Base-by-base conservation (phyloP, 2,329 filamentous ascomycete genomes). In the Teratosphaeria gauchensis region DNA sequence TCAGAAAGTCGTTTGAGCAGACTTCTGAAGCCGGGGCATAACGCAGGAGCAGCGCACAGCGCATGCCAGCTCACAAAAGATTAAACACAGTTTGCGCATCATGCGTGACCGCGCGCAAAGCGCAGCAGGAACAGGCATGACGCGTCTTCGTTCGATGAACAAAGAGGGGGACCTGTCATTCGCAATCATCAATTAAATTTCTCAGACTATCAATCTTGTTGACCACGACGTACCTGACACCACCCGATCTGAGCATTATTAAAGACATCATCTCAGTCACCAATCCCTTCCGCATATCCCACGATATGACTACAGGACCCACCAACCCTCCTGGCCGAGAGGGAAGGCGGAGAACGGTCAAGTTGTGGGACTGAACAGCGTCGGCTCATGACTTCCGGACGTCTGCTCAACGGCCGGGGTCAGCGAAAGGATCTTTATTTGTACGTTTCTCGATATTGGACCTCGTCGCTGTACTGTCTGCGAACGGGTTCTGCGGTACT, bases 301-400 rank as follows among this genome's bases (percentile, higher is more conserved):
- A 60, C 65, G 63, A 64, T 38, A 63, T 71, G 71, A 76, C 75
- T 48, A 74, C 75, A 76, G 73, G 73, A 63, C 62, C 52, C 66
- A 12, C 56, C 38, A 31, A 31, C 19, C 64, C 63, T 72, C 72
- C 68, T 70, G 65, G 66, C 68, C 67, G 59, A 62, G 65, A 63
- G 64, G 46, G 60, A 68, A 65, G 73, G 54, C 28, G 51, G 14
- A 54, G 67, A 74, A 77, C 76, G 77, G 77, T 78, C 77, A 77
- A 67, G 62, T 65, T 54, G 67, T 61, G 61, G 62, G 65, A 69
- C 64, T 67, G 69, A 74, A 53, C 52, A 35, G 69, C 68, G 66
- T 65, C 62, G 62, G 64, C 63, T 66, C 66, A 70, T 68, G 71
- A 69, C 67, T 33, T 62, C 61, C 65, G 67, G 66, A 64, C 65